phyloP scores from a whole-genome alignment of 2,329 filamentous ascomycete genomes.

The Ophiostoma perfectum region DNA sequence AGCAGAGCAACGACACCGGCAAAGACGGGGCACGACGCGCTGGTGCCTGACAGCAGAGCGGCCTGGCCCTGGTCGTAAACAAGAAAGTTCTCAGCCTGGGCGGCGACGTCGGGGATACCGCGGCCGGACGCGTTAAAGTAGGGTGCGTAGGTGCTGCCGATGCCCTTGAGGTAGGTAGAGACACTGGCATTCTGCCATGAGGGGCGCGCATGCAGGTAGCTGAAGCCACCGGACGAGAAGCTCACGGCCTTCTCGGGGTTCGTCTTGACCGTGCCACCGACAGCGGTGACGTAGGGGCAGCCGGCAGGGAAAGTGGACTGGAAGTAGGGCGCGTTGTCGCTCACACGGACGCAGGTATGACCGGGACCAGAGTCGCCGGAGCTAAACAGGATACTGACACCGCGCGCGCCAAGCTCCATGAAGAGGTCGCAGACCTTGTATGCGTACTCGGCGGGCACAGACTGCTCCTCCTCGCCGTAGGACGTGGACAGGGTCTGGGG shows the following conservation, averaged over 20 bases:
- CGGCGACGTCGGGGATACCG: slow-evolving; percentile 48
- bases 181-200: slow-evolving; percentile 39
- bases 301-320: slow-evolving; percentile 37
- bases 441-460: slow-evolving; percentile 56
- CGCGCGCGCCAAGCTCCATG: slow-evolving; percentile 60
- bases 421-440: slow-evolving; percentile 58
- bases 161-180: slow-evolving; percentile 35
- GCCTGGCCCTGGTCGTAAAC: slow-evolving; percentile 28
- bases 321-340: slow-evolving; percentile 37
- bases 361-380: slow-evolving; percentile 57
- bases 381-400: slow-evolving; percentile 59
- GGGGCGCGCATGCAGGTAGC: slow-evolving; percentile 41
- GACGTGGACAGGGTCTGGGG: slow-evolving; percentile 60
- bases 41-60: slow-evolving; percentile 30
- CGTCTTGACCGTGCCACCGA: slow-evolving; percentile 50
- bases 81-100: slow-evolving; percentile 42
- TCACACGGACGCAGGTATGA: slow-evolving; percentile 55
- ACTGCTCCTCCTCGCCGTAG: slow-evolving; percentile 64
- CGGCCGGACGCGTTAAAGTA: slow-evolving; percentile 42
- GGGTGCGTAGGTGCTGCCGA: slow-evolving; percentile 41
- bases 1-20: slow-evolving; percentile 40
- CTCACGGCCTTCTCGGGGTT: slow-evolving; percentile 29
- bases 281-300: slow-evolving; percentile 43
- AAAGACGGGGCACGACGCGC: slow-evolving; percentile 39
- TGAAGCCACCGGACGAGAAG: slow-evolving; percentile 43